These are phyloP conservation scores for Aspergillus quadricinctus DNA, from an alignment of 2,329 filamentous ascomycete genomes.

Conservation along the genomic window DNA sequence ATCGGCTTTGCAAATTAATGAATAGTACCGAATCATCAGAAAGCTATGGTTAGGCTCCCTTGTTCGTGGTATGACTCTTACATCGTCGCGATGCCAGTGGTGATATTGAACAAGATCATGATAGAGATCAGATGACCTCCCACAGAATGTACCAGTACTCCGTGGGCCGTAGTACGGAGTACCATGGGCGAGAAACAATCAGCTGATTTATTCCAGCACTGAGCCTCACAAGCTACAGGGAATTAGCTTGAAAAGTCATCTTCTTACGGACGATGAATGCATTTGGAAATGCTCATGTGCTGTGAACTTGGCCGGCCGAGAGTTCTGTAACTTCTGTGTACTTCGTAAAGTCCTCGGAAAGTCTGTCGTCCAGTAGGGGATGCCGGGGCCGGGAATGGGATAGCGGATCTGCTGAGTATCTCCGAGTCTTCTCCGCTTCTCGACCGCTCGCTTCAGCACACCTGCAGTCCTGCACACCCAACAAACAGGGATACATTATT, in stretches of 20 bases:
- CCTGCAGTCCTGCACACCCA: background rate
- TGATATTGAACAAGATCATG: background rate
- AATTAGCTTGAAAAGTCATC: background rate
- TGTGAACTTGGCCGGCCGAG: background rate
- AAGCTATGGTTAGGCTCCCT: background rate
- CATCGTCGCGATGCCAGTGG: background rate
- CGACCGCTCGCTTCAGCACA: background rate
- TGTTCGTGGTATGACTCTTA: background rate
- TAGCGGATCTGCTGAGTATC: background rate
- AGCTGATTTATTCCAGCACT: background rate
- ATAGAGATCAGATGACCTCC: background rate
- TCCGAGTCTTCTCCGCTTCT: background rate
- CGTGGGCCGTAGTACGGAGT: background rate
- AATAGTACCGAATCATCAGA: background rate
- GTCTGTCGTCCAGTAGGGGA: background rate
- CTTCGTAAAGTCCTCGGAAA: background rate
- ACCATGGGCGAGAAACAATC: background rate
- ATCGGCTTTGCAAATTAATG: background rate
- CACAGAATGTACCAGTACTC: background rate
- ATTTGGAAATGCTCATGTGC: background rate
- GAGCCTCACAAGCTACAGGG: background rate
- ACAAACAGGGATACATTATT: background rate
- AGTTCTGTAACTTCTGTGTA: too few species aligned
- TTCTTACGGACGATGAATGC: background rate
- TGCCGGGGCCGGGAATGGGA: background rate